Conservation (phyloP, 371 early-diverging fungal genomes). For the Entomophthora muscae region DNA sequence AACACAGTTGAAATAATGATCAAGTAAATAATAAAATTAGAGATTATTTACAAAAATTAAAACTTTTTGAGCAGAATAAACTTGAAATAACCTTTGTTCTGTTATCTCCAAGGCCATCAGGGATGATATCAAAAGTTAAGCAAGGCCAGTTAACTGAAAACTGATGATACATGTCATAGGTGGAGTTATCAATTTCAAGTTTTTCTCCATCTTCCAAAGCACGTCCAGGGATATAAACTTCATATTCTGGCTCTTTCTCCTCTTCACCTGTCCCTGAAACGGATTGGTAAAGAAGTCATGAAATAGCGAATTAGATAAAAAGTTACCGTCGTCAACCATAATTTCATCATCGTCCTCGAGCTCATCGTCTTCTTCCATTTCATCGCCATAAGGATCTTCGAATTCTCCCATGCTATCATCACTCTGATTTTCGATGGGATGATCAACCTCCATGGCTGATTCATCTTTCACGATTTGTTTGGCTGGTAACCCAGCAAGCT, state of each 20-base stretch:
- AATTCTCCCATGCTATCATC: conserved; percentile 73
- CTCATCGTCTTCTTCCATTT: conserved; percentile 60
- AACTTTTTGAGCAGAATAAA: too few species aligned
- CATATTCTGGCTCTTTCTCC: conserved; percentile 11
- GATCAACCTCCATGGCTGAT: not conserved
- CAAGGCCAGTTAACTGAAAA: conserved; percentile 92
- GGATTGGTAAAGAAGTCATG: too few species aligned
- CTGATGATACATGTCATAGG: conserved; percentile 89
- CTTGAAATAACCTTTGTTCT: conserved; percentile 52
- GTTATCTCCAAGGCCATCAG: conserved; percentile 63
- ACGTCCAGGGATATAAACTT: conserved; percentile 84
- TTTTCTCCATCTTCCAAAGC: conserved; percentile 73
- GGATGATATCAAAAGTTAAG: conserved; percentile 81
- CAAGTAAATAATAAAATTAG: not conserved
- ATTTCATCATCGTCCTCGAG: conserved; percentile 25
- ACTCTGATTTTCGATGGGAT: not conserved
- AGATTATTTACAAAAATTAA: not conserved
- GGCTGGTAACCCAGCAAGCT: not conserved
- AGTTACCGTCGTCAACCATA: conserved; percentile 38
- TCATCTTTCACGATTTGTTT: not conserved
- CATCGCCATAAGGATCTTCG: conserved; percentile 92
- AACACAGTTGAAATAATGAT: too few species aligned
- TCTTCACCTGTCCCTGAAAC: too few species aligned
- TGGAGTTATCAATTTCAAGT: conserved; percentile 80
- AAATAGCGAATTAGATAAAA: too few species aligned